Percentiles rank a stretch among this genome's conserved stretches.
Evolutionary conservation across 352 stramenopile species (phyloP).

Genomic region (Globisporangium polare): DNA sequence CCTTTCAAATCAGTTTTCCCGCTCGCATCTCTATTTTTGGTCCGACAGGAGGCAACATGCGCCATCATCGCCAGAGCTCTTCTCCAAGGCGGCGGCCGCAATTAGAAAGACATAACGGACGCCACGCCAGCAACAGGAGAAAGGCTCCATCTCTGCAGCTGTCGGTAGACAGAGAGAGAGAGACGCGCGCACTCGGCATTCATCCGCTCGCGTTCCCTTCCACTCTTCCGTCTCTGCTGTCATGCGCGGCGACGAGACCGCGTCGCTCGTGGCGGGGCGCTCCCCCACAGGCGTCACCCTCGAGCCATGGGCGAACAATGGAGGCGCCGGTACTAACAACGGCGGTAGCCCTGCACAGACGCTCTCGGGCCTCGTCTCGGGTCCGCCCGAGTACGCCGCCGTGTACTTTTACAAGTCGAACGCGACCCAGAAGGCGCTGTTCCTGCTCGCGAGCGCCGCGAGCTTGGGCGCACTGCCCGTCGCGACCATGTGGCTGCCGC

Average conservation of each 20-base stretch:
- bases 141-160: no score
- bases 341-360: not conserved
- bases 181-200: not conserved
- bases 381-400: slow-evolving; percentile 25
- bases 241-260: slow-evolving; percentile 15
- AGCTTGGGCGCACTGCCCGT: slow-evolving; percentile 40
- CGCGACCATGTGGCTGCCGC: slow-evolving; percentile 49
- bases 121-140: not conserved
- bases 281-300: not conserved
- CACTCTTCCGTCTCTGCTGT: not conserved
- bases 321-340: not conserved
- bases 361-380: slow-evolving; percentile 27
- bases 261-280: slow-evolving; percentile 11
- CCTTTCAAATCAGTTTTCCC: not conserved
- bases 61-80: not conserved
- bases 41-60: not conserved
- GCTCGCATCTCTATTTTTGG: not conserved
- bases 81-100: not conserved
- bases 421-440: slow-evolving; percentile 33
- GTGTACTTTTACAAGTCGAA: slow-evolving; percentile 42
- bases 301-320: not conserved
- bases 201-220: not conserved
- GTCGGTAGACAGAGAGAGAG: not conserved
- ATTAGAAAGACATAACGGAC: slow-evolving; percentile 2
- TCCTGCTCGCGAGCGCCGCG: slow-evolving; percentile 32